Conservation (phyloP, 2,329 filamentous ascomycete species). For the Trichoderma koningii region DNA sequence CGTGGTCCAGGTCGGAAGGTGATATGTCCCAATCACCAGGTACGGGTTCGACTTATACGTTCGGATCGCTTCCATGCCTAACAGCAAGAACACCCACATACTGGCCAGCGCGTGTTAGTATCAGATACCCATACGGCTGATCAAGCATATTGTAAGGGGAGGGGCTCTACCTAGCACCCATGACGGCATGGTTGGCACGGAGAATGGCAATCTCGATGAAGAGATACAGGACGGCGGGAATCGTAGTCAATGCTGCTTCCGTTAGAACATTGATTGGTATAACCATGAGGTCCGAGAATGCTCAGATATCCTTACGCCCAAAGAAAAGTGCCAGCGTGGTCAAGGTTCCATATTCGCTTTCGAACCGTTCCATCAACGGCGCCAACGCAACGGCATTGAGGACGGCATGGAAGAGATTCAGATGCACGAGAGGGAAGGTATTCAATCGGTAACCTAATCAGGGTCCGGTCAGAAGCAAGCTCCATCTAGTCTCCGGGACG, state of each 20-base stretch:
- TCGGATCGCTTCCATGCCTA: conserved; percentile 83
- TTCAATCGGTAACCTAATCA: conserved; percentile 83
- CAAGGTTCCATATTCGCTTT: conserved; percentile 87
- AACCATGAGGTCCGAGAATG: background rate
- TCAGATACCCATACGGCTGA: background rate
- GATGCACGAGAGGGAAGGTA: conserved; percentile 86
- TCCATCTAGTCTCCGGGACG: background rate
- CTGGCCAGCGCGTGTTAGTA: conserved; percentile 48
- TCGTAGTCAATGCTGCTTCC: conserved; percentile 68
- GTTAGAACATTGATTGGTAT: conserved; percentile 23
- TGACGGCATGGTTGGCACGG: conserved; percentile 68
- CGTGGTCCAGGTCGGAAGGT: conserved; percentile 90
- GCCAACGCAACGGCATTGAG: conserved; percentile 79
- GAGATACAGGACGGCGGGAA: conserved; percentile 81
- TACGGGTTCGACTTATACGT: conserved; percentile 80
- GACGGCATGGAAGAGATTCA: conserved; percentile 75
- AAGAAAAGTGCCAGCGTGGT: conserved; percentile 85
- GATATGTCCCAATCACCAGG: conserved; percentile 62
- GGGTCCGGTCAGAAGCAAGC: background rate
- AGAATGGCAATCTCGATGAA: conserved; percentile 75
- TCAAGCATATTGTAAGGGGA: background rate
- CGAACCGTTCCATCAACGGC: conserved; percentile 91
- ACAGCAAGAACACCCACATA: conserved; percentile 88
- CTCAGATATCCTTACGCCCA: conserved; percentile 68
- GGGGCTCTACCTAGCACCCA: conserved; percentile 73